These are phyloP conservation scores for Clonostachys rosea DNA, from an alignment of 2,329 filamentous ascomycete species.

Conservation along the genomic window DNA sequence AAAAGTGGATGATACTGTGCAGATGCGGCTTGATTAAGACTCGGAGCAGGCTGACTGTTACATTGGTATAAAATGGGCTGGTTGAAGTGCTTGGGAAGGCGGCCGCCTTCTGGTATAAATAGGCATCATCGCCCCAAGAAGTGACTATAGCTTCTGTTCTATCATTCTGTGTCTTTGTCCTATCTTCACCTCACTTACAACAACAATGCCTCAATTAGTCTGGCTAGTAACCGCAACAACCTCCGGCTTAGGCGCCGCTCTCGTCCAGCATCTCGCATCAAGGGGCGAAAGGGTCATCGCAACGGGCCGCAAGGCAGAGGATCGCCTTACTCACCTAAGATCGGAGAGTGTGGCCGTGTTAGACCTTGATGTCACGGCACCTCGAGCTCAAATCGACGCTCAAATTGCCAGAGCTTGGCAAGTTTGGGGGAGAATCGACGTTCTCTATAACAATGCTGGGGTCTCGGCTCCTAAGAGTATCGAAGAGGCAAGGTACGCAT, in stretches of 20 bases:
- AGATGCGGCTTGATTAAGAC: too few species aligned
- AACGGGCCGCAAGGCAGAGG: conserved; percentile 14
- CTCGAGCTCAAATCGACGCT: conserved; percentile 6
- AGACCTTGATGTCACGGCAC: conserved; percentile 20
- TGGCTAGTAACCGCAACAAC: conserved; percentile 26
- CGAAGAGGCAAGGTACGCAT: conserved; percentile 22
- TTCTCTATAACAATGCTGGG: conserved; percentile 26
- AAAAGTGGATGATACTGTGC: too few species aligned
- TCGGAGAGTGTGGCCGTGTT: conserved; percentile 15
- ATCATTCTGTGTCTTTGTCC: too few species aligned
- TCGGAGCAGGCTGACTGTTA: too few species aligned
- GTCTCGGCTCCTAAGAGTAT: conserved; percentile 14
- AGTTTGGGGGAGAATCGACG: conserved; percentile 22
- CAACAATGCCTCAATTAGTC: conserved; percentile 16
- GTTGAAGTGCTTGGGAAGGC: too few species aligned
- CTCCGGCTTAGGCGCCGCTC: conserved; percentile 20
- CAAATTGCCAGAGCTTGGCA: conserved; percentile 16
- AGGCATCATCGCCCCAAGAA: too few species aligned
- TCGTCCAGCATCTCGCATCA: conserved; percentile 14
- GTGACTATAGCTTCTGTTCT: too few species aligned
- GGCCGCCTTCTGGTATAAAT: too few species aligned
- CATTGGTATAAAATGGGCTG: too few species aligned
- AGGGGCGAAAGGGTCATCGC: conserved; percentile 23
- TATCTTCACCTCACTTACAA: too few species aligned
- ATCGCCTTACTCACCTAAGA: conserved; percentile 8